Evolutionary conservation across 306 rosid genomes (phyloP).

Genomic region (Pyrus communis): DNA sequence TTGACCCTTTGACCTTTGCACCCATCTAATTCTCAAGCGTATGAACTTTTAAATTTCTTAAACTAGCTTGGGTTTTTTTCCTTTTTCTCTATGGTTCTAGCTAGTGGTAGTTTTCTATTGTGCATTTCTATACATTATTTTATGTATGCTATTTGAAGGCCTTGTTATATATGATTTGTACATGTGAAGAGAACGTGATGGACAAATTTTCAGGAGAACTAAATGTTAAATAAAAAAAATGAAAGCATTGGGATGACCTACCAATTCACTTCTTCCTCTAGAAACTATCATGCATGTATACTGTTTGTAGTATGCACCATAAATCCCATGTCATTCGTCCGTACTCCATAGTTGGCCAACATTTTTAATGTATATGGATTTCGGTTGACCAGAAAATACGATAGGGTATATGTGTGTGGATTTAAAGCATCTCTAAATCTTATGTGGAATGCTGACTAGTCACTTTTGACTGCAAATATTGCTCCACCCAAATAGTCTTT

Average conservation of each 20-base stretch:
- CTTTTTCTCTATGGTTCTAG: no score
- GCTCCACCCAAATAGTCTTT: no score
- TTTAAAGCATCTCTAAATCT: background rate
- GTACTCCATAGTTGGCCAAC: background rate
- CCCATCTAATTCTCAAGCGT: conserved; percentile 1
- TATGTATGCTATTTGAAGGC: background rate
- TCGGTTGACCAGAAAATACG: background rate
- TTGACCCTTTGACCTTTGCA: conserved; percentile 4
- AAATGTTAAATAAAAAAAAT: background rate
- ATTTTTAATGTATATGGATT: background rate
- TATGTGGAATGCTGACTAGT: background rate
- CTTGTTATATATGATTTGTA: background rate
- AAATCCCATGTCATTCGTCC: background rate
- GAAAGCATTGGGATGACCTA: background rate
- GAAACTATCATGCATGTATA: background rate
- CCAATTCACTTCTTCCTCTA: background rate
- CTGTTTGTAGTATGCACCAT: background rate
- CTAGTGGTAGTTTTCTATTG: background rate
- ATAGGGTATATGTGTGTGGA: background rate
- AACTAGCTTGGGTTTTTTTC: background rate
- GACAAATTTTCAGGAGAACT: background rate
- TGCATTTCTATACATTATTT: background rate
- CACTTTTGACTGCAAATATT: background rate
- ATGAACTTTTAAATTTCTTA: background rate
- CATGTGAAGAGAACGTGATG: background rate